These are phyloP conservation scores for Debaryomyces coudertii DNA, from an alignment of 1,139 yeast species.

Conservation along the genomic window DNA sequence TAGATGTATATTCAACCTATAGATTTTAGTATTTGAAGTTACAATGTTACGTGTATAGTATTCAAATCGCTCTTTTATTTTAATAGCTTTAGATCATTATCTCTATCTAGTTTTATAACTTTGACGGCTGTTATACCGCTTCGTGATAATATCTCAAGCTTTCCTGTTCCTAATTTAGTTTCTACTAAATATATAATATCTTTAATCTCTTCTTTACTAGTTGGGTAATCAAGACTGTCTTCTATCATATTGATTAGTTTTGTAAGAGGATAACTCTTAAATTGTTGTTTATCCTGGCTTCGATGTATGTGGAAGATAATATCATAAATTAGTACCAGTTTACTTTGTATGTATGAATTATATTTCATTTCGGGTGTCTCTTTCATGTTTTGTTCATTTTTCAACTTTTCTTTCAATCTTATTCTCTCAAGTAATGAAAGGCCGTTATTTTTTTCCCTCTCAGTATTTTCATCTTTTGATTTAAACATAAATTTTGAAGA, in stretches of 20 bases:
- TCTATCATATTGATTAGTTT: constrained; percentile 31
- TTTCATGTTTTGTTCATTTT: constrained; percentile 14
- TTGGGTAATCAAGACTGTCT: constrained; percentile 41
- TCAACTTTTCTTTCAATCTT: constrained; percentile 34
- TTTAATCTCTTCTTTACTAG: constrained; percentile 33
- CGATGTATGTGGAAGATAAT: constrained; percentile 36
- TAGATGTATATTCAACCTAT: constrained; percentile 5
- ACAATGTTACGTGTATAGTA: constrained; percentile 8
- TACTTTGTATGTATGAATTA: constrained; percentile 41
- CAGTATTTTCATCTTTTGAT: constrained; percentile 25
- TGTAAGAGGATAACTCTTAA: constrained; percentile 27
- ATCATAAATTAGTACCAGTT: constrained; percentile 42
- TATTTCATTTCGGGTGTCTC: constrained; percentile 40
- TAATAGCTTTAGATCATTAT: constrained; percentile 25
- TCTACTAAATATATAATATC: constrained; percentile 29
- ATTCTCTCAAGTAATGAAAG: constrained; percentile 48
- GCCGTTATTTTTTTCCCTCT: constrained; percentile 30
- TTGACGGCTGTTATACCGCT: constrained; percentile 32
- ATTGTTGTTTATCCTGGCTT: constrained; percentile 11
- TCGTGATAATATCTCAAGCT: constrained; percentile 21
- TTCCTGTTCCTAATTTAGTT: constrained; percentile 20
- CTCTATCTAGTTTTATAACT: constrained; percentile 31
- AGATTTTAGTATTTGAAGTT: constrained; percentile 6
- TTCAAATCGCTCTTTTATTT: constrained; percentile 12
- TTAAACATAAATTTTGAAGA: constrained; percentile 36